Percentiles rank a stretch among this genome's conserved stretches.
Evolutionary conservation across 2,329 filamentous ascomycete species (phyloP).

Genomic region (Cladosporium sphaerospermum): DNA sequence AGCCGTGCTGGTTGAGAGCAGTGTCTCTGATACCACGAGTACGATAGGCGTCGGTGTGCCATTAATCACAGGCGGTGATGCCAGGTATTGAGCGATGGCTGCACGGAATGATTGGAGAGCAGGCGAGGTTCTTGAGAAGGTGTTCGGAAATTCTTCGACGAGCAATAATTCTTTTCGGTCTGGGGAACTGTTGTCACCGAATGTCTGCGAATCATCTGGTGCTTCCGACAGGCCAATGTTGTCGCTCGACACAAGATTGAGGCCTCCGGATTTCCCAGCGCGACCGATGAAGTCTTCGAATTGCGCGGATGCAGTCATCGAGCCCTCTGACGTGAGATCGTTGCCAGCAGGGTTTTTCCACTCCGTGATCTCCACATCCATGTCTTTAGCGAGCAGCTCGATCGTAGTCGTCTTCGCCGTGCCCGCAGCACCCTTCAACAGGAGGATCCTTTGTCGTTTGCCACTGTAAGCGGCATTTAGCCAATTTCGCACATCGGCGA

Average conservation of each 20-base stretch:
- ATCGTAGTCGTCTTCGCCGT: slow-evolving; percentile 90
- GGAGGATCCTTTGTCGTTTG: slow-evolving; percentile 29
- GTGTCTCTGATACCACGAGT: slow-evolving; percentile 85
- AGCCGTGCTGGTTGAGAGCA: slow-evolving; percentile 77
- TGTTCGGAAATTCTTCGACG: slow-evolving; percentile 48
- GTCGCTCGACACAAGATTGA: slow-evolving; percentile 43
- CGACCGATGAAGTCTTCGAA: slow-evolving; percentile 90
- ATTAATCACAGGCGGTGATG: slow-evolving; percentile 34
- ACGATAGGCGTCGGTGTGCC: slow-evolving; percentile 56
- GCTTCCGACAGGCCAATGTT: neutral
- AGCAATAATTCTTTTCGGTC: slow-evolving; percentile 34
- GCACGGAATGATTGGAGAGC: slow-evolving; percentile 55
- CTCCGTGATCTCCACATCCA: slow-evolving; percentile 73
- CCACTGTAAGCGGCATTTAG: slow-evolving; percentile 67
- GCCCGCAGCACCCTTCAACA: slow-evolving; percentile 86
- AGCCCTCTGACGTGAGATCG: slow-evolving; percentile 54
- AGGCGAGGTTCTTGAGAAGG: slow-evolving; percentile 39
- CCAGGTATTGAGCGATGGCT: slow-evolving; percentile 68
- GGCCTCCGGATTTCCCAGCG: slow-evolving; percentile 70
- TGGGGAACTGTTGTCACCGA: neutral
- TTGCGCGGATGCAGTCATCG: slow-evolving; percentile 65
- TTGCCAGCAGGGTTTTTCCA: slow-evolving; percentile 78
- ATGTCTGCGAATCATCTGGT: neutral
- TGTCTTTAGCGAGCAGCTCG: slow-evolving; percentile 66
- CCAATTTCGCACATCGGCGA: slow-evolving; percentile 79